phyloP scores from a whole-genome alignment of 176 grass and related monocot genomes.

The Bolboschoenus planiculmis region DNA sequence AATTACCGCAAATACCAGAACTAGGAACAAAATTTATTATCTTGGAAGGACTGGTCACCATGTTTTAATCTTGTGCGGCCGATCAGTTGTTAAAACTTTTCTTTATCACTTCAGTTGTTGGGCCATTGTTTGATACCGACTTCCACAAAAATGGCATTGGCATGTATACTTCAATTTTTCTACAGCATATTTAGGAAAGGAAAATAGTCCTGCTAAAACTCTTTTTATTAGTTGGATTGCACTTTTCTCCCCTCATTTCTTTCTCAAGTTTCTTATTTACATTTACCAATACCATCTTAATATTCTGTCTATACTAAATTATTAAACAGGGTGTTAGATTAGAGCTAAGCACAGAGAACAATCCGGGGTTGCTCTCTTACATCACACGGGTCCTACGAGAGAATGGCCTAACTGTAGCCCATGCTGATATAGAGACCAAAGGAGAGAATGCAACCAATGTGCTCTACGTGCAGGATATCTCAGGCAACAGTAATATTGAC shows the following conservation, averaged over 20 bases:
- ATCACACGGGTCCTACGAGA: constrained; percentile 41
- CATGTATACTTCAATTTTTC: neutral
- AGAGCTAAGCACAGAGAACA: constrained; percentile 44
- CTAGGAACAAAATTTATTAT: neutral
- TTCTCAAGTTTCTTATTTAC: neutral
- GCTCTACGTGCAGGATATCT: constrained; percentile 43
- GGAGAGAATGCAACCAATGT: constrained; percentile 37
- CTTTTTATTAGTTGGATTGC: neutral
- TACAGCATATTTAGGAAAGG: neutral
- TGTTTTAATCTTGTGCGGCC: neutral
- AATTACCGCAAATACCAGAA: neutral
- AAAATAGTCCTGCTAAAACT: neutral
- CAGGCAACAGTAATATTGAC: constrained; percentile 37
- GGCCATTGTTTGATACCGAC: neutral
- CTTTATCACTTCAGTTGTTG: neutral
- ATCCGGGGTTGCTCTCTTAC: constrained; percentile 27
- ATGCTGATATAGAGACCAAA: constrained; percentile 34
- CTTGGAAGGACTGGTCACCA: too few species aligned
- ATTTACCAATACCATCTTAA: neutral
- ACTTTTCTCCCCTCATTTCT: neutral
- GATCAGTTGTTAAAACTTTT: neutral
- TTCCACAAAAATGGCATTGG: neutral
- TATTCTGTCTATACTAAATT: neutral
- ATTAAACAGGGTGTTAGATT: constrained; percentile 35
- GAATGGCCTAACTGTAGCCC: constrained; percentile 39